phyloP scores from a whole-genome alignment of 306 rosid species.

The Pyrus betulifolia region DNA sequence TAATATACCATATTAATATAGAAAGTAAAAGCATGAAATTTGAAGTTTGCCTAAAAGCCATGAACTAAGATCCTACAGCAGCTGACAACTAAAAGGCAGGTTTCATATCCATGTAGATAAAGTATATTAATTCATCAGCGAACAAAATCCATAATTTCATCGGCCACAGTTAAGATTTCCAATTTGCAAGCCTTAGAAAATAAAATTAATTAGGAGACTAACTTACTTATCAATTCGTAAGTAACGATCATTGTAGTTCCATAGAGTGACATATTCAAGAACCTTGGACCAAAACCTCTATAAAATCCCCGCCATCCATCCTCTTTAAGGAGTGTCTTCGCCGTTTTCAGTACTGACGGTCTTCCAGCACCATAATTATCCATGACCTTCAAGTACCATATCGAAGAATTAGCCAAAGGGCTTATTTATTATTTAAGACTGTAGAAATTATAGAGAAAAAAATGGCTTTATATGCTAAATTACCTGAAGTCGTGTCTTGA shows the following conservation, averaged over 20 bases:
- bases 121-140: not conserved
- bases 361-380: constrained; percentile 69
- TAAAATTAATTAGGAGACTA: not conserved
- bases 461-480: not conserved
- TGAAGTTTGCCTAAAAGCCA: not conserved
- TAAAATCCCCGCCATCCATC: constrained; percentile 95
- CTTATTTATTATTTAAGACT: not conserved
- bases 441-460: no score
- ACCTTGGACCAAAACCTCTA: constrained; percentile 83
- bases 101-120: no score
- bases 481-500: constrained; percentile 92
- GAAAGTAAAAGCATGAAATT: not conserved
- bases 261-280: constrained; percentile 77
- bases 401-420: not conserved
- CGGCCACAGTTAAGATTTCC: not conserved
- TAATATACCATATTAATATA: not conserved
- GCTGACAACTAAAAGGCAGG: no score
- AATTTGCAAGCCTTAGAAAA: not conserved
- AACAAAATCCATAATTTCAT: constrained; percentile 1
- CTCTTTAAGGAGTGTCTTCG: constrained; percentile 56
- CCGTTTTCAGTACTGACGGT: constrained; percentile 71
- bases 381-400: constrained; percentile 47
- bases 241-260: constrained; percentile 90
- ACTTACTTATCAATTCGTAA: constrained; percentile 81
- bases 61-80: not conserved